Evolutionary conservation across 2,329 filamentous ascomycete genomes (phyloP).

Genomic region (Rutstroemia sp.): DNA sequence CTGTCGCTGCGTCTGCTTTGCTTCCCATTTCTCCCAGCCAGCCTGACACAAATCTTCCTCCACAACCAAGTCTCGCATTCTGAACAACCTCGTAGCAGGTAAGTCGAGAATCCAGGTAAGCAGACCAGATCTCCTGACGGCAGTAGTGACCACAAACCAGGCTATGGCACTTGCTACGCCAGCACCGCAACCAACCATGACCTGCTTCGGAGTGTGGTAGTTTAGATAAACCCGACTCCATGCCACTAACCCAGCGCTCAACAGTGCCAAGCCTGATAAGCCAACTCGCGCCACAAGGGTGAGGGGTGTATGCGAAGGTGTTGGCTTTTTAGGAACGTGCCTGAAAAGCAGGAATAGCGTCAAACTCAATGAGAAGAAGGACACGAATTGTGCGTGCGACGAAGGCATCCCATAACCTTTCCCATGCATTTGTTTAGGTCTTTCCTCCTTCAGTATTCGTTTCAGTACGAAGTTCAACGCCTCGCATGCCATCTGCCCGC

Average conservation of each 20-base stretch:
- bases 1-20: slow-evolving; percentile 30
- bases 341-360: slow-evolving; percentile 77
- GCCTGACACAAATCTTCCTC: slow-evolving; percentile 85
- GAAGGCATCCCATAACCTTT: slow-evolving; percentile 98
- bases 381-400: slow-evolving; percentile 90
- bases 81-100: slow-evolving; percentile 54
- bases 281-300: slow-evolving; percentile 49
- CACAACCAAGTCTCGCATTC: slow-evolving; percentile 76
- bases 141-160: slow-evolving; percentile 73
- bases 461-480: slow-evolving; percentile 85
- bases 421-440: slow-evolving; percentile 72
- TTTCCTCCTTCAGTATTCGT: slow-evolving; percentile 83
- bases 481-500: slow-evolving; percentile 86
- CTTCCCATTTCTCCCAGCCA: slow-evolving; percentile 89
- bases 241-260: slow-evolving; percentile 62
- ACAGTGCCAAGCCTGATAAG: slow-evolving; percentile 50
- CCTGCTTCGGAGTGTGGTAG: slow-evolving; percentile 86
- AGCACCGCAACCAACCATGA: slow-evolving; percentile 68
- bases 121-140: slow-evolving; percentile 59
- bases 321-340: slow-evolving; percentile 51
- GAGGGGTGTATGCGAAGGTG: slow-evolving; percentile 44
- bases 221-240: slow-evolving; percentile 82
- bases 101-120: slow-evolving; percentile 66
- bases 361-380: slow-evolving; percentile 83
- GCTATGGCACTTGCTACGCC: slow-evolving; percentile 62